Percentiles rank a stretch among this genome's conserved stretches.
Evolutionary conservation across 352 stramenopile species (phyloP).

Genomic region (Globisporangium orthogonon): DNA sequence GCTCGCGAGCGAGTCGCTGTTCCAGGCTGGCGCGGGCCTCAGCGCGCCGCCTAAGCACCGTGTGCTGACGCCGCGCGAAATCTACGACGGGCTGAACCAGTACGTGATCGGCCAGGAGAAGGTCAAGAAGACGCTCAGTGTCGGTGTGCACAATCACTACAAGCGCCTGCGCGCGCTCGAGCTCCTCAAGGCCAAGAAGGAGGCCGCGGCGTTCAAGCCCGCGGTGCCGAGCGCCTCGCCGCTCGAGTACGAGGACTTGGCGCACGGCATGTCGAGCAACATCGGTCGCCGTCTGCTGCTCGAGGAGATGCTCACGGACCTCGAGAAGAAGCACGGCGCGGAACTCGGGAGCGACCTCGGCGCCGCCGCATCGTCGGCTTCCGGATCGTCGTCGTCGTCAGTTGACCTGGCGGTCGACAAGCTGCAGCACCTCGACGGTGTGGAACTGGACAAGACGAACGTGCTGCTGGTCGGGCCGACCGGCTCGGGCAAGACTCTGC

Average conservation of each 20-base stretch:
- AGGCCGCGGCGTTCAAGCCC: conserved; percentile 21
- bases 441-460: conserved; percentile 99
- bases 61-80: conserved; percentile 88
- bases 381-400: background rate
- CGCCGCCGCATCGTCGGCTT: background rate
- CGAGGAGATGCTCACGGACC: conserved; percentile 54
- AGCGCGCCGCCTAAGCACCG: conserved; percentile 25
- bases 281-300: conserved; percentile 50
- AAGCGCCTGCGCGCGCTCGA: conserved; percentile 87
- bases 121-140: conserved; percentile 94
- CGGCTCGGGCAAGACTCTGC: conserved; percentile 94
- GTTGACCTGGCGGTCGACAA: conserved; percentile 22
- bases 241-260: conserved; percentile 28
- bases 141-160: conserved; percentile 98
- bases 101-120: conserved; percentile 97
- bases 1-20: conserved; percentile 50
- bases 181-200: conserved; percentile 39
- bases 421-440: conserved; percentile 65
- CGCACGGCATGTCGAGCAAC: conserved; percentile 23
- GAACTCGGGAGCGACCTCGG: conserved; percentile 5
- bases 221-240: conserved; percentile 24
- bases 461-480: conserved; percentile 95
- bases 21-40: conserved; percentile 8
- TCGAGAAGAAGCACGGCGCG: conserved; percentile 24
- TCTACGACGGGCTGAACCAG: conserved; percentile 93